Evolutionary conservation across 805 yeast genomes (phyloP), one percentile per base, ranked within the genome.

Genomic region (Nakazawaea pomicola): DNA sequence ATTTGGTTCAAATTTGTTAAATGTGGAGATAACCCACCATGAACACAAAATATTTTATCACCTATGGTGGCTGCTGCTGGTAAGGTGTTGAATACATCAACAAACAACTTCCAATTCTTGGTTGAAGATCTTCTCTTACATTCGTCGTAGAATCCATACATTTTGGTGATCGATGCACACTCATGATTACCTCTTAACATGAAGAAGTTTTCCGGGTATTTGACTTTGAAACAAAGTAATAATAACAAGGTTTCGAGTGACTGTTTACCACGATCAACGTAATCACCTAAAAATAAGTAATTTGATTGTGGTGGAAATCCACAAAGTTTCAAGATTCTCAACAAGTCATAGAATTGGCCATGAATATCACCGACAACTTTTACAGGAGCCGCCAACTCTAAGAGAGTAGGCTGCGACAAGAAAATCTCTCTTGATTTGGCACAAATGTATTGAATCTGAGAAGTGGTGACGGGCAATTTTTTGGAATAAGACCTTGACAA

Each of bases 291-390:
- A 41, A 76, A 76, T 46, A 76, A 58, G 51, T 74, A 76, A 52
- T 76, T 76, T 2, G 79, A 59, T 48, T 66, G 60, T 10, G 82
- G 82, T 2, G 82, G 82, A 46, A 70, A 75, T 0, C 82, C 82
- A 54, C 79, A 74, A n/a, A 68, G 59, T 51, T 74, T 72, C 56
- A 76, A 74, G 28, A 76, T 74, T 40, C 82, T 56, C 29, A 74
- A 55, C 47, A 76, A 63, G 54, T 76, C 82, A 48, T 64, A 60
- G 50, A 69, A 76, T 49, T 76, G 82, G 3, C 82, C 95, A 60
- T 85, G 93, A 41, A 85, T 81, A 61, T 87, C 89, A 32, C 93
- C 93, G 6, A 84, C 91, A 44, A 85, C 76, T 57, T 85, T 85
- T 3, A 84, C 91, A 0, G 93, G 90, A 0, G 93, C 83, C 2